Conservation (phyloP, 129 eudicot genomes). For the Escallonia rubra region DNA sequence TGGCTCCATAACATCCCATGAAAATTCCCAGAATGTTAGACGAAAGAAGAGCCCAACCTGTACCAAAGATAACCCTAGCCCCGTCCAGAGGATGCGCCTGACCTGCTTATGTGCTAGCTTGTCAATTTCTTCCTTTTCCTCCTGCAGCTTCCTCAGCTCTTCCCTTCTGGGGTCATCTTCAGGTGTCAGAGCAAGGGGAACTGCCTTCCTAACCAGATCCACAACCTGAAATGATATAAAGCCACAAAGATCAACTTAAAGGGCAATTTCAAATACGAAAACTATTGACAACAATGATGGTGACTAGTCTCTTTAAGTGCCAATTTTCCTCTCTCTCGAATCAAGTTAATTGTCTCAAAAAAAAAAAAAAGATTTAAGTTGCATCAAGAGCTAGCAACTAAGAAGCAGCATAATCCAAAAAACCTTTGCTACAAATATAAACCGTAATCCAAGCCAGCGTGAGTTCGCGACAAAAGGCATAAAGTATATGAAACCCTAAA, state of each 20-base stretch:
- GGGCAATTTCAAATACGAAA: not conserved
- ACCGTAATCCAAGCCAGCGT: too few relatives aligned
- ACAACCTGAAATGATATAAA: slow-evolving; percentile 46
- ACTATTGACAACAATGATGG: not conserved
- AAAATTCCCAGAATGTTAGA: slow-evolving; percentile 87
- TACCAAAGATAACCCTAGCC: slow-evolving; percentile 45
- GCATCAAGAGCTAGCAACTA: not conserved
- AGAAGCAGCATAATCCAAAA: not conserved
- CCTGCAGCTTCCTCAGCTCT: slow-evolving; percentile 51
- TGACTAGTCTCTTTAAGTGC: not conserved
- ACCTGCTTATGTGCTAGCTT: slow-evolving; percentile 75
- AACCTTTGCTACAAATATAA: too few relatives aligned
- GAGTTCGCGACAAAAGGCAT: too few relatives aligned
- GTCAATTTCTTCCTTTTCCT: slow-evolving; percentile 57
- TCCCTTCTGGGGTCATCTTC: slow-evolving; percentile 61
- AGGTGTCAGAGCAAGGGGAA: slow-evolving; percentile 60
- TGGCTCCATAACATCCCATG: slow-evolving; percentile 99
- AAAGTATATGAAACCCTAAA: too few relatives aligned
- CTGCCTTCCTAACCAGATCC: slow-evolving; percentile 63
- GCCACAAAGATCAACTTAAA: not conserved
- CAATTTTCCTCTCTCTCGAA: not conserved
- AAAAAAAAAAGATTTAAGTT: too few relatives aligned
- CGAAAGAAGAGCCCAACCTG: slow-evolving; percentile 87
- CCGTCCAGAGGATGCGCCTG: slow-evolving; percentile 61
- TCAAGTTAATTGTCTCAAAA: not conserved